Percentiles rank a stretch among this genome's conserved stretches.
phyloP scores from a whole-genome alignment of 2,329 filamentous ascomycete species.

The Xenoacremonium recifei region DNA sequence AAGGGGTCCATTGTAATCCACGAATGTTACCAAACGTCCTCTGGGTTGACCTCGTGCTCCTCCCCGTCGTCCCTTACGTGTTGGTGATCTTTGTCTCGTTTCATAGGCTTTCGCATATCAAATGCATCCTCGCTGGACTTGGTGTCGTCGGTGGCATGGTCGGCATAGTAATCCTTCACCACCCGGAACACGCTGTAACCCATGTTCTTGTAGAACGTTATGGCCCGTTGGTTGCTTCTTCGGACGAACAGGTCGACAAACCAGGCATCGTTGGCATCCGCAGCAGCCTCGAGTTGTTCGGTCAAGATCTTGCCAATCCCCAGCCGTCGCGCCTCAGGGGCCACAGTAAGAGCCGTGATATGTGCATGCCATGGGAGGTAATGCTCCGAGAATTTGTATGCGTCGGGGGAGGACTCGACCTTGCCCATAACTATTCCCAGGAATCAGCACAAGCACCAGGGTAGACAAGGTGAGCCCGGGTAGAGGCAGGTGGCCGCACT shows the following conservation, averaged over 20 bases:
- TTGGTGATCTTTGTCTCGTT: conserved; percentile 71
- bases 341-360: conserved; percentile 92
- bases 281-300: conserved; percentile 75
- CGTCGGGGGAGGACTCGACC: conserved; percentile 80
- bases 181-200: conserved; percentile 89
- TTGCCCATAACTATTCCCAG: conserved; percentile 85
- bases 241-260: conserved; percentile 96
- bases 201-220: conserved; percentile 84
- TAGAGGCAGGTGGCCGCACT: conserved; percentile 54
- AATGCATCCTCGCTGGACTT: conserved; percentile 79
- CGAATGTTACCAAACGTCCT: conserved; percentile 73
- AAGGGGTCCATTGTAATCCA: background rate
- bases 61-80: conserved; percentile 82
- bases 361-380: conserved; percentile 99
- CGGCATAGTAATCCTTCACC: conserved; percentile 90
- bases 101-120: conserved; percentile 93
- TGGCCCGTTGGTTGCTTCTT: conserved; percentile 82
- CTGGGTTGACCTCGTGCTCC: conserved; percentile 71
- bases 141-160: conserved; percentile 67
- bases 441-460: conserved; percentile 28
- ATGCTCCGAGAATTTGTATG: conserved; percentile 73
- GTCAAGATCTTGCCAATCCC: conserved; percentile 85
- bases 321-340: conserved; percentile 79
- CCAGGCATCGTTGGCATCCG: conserved; percentile 81
- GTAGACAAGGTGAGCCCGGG: background rate